Evolutionary conservation across 2,329 filamentous ascomycete genomes (phyloP).

Genomic region (Colletotrichum costaricense): DNA sequence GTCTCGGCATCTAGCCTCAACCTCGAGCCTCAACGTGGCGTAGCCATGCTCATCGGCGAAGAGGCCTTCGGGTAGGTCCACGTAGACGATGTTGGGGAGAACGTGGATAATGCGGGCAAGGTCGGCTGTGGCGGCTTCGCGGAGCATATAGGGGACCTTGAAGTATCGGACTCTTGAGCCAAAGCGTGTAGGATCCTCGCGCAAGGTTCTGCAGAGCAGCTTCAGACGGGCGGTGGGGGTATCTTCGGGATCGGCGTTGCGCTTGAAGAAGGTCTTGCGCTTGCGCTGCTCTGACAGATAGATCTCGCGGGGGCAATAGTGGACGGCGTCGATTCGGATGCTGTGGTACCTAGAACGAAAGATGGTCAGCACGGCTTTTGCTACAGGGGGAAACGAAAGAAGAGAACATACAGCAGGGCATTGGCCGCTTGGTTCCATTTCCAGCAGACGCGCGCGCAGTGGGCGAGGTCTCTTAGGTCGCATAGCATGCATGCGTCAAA

Average conservation of each 20-base stretch:
- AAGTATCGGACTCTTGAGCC: constrained; percentile 80
- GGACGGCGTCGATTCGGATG: constrained; percentile 92
- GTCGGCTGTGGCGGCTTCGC: constrained; percentile 86
- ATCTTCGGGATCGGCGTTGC: constrained; percentile 85
- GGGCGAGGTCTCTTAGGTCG: constrained; percentile 87
- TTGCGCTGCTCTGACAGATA: constrained; percentile 83
- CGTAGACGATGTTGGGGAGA: constrained; percentile 85
- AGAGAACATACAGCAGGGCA: constrained; percentile 68
- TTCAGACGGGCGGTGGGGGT: constrained; percentile 80
- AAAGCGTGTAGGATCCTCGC: constrained; percentile 77
- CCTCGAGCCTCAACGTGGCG: constrained; percentile 81
- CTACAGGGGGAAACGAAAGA: constrained; percentile 2
- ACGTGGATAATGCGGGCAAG: constrained; percentile 88
- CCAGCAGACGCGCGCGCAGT: constrained; percentile 80
- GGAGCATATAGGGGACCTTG: constrained; percentile 94
- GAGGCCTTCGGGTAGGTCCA: constrained; percentile 90
- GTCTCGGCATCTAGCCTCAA: constrained; percentile 85
- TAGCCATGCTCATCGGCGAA: constrained; percentile 84
- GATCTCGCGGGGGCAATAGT: constrained; percentile 92
- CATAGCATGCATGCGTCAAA: constrained; percentile 92
- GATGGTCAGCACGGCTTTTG: constrained; percentile 26
- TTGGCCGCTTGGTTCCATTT: constrained; percentile 72
- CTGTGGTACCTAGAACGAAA: constrained; percentile 76
- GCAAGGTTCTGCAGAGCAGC: constrained; percentile 83
- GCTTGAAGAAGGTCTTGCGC: constrained; percentile 76